phyloP scores from a whole-genome alignment of 2,329 filamentous ascomycete species.

The Diaporthe aspalathi region DNA sequence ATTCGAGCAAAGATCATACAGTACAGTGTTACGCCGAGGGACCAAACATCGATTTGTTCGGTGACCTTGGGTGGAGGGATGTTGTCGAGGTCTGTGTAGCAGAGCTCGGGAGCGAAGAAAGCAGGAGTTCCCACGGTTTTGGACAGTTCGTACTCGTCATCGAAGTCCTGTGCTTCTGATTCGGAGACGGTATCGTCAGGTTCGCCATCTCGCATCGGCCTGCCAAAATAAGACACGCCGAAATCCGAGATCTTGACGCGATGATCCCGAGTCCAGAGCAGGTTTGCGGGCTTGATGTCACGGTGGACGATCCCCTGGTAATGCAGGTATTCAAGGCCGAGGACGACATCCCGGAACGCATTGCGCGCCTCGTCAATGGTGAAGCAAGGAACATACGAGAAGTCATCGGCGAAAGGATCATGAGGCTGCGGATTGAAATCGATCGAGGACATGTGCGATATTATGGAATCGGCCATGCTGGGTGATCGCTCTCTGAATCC shows the following conservation, averaged over 20 bases:
- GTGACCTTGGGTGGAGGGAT: slow-evolving; percentile 80
- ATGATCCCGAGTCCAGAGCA: slow-evolving; percentile 86
- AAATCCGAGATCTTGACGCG: slow-evolving; percentile 99
- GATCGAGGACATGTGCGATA: slow-evolving; percentile 75
- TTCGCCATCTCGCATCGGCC: slow-evolving; percentile 85
- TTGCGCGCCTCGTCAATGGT: slow-evolving; percentile 84
- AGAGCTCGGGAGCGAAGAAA: slow-evolving; percentile 97
- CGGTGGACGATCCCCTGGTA: slow-evolving; percentile 87
- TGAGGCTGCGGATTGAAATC: slow-evolving; percentile 69
- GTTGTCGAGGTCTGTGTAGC: slow-evolving; percentile 81
- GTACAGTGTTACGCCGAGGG: slow-evolving; percentile 93
- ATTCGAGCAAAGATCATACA: slow-evolving; percentile 94
- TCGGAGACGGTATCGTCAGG: slow-evolving; percentile 80
- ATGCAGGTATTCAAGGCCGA: slow-evolving; percentile 93
- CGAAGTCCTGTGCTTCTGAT: slow-evolving; percentile 86
- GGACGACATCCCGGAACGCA: slow-evolving; percentile 90
- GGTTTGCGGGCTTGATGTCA: slow-evolving; percentile 89
- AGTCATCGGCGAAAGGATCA: slow-evolving; percentile 83
- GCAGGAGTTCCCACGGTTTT: slow-evolving; percentile 98
- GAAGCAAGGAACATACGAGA: slow-evolving; percentile 93
- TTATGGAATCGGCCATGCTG: slow-evolving; percentile 82
- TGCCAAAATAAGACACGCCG: slow-evolving; percentile 95
- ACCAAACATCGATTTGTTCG: slow-evolving; percentile 97
- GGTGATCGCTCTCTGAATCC: slow-evolving; percentile 75
- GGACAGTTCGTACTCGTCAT: slow-evolving; percentile 94